Percentiles rank a stretch among this genome's conserved stretches.
Conservation (phyloP, 2,329 filamentous ascomycete species). For the Neofusicoccum laricinum region DNA sequence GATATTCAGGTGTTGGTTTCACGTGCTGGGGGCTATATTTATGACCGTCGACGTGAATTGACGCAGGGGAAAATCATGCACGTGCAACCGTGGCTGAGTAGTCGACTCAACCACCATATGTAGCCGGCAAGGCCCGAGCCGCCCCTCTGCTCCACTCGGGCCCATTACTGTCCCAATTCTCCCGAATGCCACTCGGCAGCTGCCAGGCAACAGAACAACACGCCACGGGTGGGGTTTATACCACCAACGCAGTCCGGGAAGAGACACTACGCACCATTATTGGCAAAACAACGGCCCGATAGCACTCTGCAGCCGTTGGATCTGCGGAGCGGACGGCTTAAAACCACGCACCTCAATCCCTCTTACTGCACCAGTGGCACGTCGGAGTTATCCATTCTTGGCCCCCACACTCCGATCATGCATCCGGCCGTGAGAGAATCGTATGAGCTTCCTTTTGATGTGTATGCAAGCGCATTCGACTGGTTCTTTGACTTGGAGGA, state of each 20-base stretch:
- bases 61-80: not conserved
- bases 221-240: not conserved
- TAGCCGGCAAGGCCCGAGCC: not conserved
- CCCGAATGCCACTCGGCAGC: not conserved
- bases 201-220: not conserved
- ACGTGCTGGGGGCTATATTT: not conserved
- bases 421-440: not conserved
- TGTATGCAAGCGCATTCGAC: slow-evolving; percentile 19
- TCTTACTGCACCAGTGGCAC: too few relatives aligned
- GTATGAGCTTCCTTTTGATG: slow-evolving; percentile 19
- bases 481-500: slow-evolving; percentile 18
- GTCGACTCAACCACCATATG: not conserved
- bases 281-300: too few relatives aligned
- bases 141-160: not conserved
- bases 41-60: not conserved
- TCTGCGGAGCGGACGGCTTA: too few relatives aligned
- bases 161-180: not conserved
- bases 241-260: too few relatives aligned
- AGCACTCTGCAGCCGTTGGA: too few relatives aligned
- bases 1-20: not conserved
- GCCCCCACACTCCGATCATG: too few relatives aligned
- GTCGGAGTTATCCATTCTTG: too few relatives aligned
- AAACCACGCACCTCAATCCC: too few relatives aligned
- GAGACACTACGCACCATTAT: too few relatives aligned
- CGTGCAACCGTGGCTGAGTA: not conserved